A percentile compares a stretch with the other conserved stretches of the same genome.
Conservation (phyloP, 768 basidiomycete genomes). For the Fomitopsis pulvina region DNA sequence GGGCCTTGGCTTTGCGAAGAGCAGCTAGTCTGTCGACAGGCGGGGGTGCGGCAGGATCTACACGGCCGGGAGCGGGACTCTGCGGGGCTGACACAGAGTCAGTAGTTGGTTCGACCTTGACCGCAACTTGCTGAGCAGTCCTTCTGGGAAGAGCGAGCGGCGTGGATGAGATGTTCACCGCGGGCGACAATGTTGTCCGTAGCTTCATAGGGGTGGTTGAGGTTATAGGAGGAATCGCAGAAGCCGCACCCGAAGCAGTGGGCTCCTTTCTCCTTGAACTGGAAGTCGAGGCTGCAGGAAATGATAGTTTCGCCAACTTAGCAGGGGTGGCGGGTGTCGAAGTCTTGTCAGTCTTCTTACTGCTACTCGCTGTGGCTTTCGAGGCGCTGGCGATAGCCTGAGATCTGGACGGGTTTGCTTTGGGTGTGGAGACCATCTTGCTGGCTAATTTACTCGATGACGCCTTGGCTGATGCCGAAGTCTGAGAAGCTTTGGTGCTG, state of each 20-base stretch:
- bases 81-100: neutral
- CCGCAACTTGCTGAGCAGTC: neutral
- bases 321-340: neutral
- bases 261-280: neutral
- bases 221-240: neutral
- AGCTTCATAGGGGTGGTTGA: neutral
- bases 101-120: neutral
- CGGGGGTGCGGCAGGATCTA: neutral
- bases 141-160: neutral
- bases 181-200: neutral
- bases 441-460: neutral
- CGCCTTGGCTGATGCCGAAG: neutral
- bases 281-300: neutral
- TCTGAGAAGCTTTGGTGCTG: neutral
- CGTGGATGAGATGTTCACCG: neutral
- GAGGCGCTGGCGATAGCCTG: neutral
- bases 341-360: neutral
- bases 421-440: neutral
- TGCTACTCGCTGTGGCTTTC: neutral
- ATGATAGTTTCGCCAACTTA: neutral
- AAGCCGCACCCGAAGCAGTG: neutral
- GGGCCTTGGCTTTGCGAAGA: slow-evolving; percentile 2
- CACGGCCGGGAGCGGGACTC: too few relatives aligned
- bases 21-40: neutral
- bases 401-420: neutral